Evolutionary conservation across 257 asterid species (phyloP), one percentile per base, ranked within the genome.

Genomic region (Solanum neorickii): DNA sequence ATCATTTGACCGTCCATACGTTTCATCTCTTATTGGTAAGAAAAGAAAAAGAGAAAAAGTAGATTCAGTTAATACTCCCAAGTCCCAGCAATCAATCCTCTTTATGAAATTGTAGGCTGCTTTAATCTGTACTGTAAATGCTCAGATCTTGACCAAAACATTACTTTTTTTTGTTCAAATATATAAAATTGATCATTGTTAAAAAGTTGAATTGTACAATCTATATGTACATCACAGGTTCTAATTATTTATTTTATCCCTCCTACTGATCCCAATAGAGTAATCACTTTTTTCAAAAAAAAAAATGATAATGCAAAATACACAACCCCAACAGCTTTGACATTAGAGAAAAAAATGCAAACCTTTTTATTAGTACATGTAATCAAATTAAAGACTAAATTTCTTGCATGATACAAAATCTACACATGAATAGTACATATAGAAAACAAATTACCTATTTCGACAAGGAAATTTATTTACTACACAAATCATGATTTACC

Each of bases 401-500:
- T 52, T 69, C 83, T 42, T 41, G 44, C 65, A 73, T 14, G 47
- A 35, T 35, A 86, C 75, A 49, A 3, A 56, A 33, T n/a, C 84
- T 70, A 86, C 68, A 86, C 82, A 18, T 21, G 65, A 68, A 44
- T 23, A n/a, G 74, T 41, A 49, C 84, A 56, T 20, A 56, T 3
- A 7, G 65, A 56, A 56, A 20, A 56, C 59, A 76, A 46, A 3
- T 49, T 27, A 86, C 23, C 80, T 31, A 27, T 49, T 13, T 46
- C 18, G 75, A 56, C 72, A 83, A 70, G 77, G 62, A 72, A 80
- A 52, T 35, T 85, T 87, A 73, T 25, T 85, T 87, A 73, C 74
- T 44, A 73, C 82, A 86, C 72, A 90, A 77, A 46, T 88, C 89
- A 92, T 29, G 89, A 85, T 87, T 93, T 94, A 80, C 92, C 93